Evolutionary conservation across 2,329 filamentous ascomycete genomes (phyloP).

Genomic region (Graphiopsis chlorocephala): DNA sequence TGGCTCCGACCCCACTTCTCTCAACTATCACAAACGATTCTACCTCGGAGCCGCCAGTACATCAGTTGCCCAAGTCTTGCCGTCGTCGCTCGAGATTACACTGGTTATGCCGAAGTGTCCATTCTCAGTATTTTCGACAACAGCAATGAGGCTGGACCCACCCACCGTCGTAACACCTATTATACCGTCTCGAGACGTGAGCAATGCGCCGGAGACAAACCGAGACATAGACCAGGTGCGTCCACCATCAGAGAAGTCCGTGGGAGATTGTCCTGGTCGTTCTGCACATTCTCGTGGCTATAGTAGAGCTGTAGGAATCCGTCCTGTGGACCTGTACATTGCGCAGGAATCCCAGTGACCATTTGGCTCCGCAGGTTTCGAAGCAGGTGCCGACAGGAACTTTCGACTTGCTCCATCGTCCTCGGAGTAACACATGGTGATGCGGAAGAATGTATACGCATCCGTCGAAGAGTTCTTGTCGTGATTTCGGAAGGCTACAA

Average conservation of each 20-base stretch:
- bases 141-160: slow-evolving; percentile 36
- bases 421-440: slow-evolving; percentile 43
- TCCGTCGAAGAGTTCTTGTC: slow-evolving; percentile 22
- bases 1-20: too few relatives aligned
- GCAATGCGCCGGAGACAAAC: slow-evolving; percentile 37
- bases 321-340: slow-evolving; percentile 36
- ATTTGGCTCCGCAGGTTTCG: slow-evolving; percentile 22
- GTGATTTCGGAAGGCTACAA: slow-evolving; percentile 37
- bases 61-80: slow-evolving; percentile 44
- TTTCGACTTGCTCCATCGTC: slow-evolving; percentile 41
- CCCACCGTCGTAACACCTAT: slow-evolving; percentile 37
- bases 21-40: too few relatives aligned
- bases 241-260: slow-evolving; percentile 42
- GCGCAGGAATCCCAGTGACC: slow-evolving; percentile 49
- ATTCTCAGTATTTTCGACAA: slow-evolving; percentile 42
- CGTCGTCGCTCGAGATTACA: slow-evolving; percentile 43
- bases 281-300: slow-evolving; percentile 39
- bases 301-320: slow-evolving; percentile 47
- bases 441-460: slow-evolving; percentile 38
- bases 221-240: slow-evolving; percentile 36
- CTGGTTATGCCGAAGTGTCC: slow-evolving; percentile 38
- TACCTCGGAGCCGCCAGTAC: too few relatives aligned
- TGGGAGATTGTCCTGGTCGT: slow-evolving; percentile 46
- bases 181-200: slow-evolving; percentile 46
- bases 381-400: slow-evolving; percentile 32